phyloP scores from a whole-genome alignment of 768 basidiomycete genomes.

The Epithele typhae region DNA sequence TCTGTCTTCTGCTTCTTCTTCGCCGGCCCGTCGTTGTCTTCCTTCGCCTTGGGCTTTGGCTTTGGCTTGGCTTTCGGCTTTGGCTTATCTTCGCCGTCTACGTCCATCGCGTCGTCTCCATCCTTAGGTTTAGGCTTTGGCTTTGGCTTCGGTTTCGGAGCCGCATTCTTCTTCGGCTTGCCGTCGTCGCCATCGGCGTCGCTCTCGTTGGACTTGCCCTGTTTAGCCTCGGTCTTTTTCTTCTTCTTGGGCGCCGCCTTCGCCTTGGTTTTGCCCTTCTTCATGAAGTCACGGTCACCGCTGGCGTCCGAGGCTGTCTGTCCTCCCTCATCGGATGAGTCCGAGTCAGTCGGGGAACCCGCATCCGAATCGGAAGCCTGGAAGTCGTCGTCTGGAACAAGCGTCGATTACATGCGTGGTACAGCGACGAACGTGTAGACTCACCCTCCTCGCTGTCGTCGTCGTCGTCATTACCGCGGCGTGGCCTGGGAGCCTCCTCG shows the following conservation, averaged over 20 bases:
- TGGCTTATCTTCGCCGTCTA: conserved; percentile 29
- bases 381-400: conserved; percentile 78
- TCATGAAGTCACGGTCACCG: conserved; percentile 65
- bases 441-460: conserved; percentile 76
- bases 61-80: conserved; percentile 44
- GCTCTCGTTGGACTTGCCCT: conserved; percentile 23
- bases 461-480: conserved; percentile 61
- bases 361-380: conserved; percentile 76
- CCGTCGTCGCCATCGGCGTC: conserved; percentile 36
- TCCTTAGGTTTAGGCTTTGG: conserved; percentile 41
- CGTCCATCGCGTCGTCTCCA: conserved; percentile 38
- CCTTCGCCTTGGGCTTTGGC: conserved; percentile 37
- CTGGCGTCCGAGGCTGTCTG: conserved; percentile 83
- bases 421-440: conserved; percentile 13
- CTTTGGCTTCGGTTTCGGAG: conserved; percentile 43
- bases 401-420: background rate
- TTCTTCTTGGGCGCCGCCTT: conserved; percentile 32
- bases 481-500: conserved; percentile 49
- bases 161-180: conserved; percentile 41
- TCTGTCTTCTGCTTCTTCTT: conserved; percentile 73
- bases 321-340: conserved; percentile 64
- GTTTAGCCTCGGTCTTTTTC: conserved; percentile 32
- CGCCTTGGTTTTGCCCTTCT: conserved; percentile 29
- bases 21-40: conserved; percentile 46
- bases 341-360: conserved; percentile 82